Conservation (phyloP, 116 monocot species). For the Trichopus zeylanicus region DNA sequence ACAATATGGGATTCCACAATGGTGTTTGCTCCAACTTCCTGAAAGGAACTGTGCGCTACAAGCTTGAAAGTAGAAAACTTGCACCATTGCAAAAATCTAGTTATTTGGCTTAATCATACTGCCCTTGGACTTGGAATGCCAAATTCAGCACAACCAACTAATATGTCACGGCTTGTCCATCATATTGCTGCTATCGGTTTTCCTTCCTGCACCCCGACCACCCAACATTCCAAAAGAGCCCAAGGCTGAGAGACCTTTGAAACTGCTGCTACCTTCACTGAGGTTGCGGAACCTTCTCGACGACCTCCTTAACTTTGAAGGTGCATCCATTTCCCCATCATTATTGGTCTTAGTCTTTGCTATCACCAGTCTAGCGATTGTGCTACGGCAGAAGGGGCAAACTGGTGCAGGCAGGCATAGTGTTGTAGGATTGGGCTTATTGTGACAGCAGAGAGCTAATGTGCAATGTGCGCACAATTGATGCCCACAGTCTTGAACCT, state of each 20-base stretch:
- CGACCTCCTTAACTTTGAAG: slow-evolving; percentile 25
- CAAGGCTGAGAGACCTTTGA: slow-evolving; percentile 61
- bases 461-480: slow-evolving; percentile 95
- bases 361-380: slow-evolving; percentile 46
- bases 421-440: slow-evolving; percentile 66
- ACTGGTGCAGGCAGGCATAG: slow-evolving; percentile 26
- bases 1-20: no score
- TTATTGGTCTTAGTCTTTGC: slow-evolving; percentile 19
- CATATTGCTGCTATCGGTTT: slow-evolving; percentile 22
- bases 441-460: slow-evolving; percentile 82
- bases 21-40: no score
- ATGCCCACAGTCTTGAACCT: slow-evolving; percentile 84
- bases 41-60: no score
- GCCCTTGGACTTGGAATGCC: background rate
- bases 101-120: no score
- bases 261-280: slow-evolving; percentile 82
- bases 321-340: slow-evolving; percentile 16
- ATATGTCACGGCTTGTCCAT: slow-evolving; percentile 47
- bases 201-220: slow-evolving; percentile 25
- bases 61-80: no score
- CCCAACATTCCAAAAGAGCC: slow-evolving; percentile 57
- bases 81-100: no score
- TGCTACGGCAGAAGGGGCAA: slow-evolving; percentile 91
- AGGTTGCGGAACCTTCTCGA: slow-evolving; percentile 31
- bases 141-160: background rate